phyloP scores from a whole-genome alignment of 805 yeast genomes.

The Starmera pachycereana region DNA sequence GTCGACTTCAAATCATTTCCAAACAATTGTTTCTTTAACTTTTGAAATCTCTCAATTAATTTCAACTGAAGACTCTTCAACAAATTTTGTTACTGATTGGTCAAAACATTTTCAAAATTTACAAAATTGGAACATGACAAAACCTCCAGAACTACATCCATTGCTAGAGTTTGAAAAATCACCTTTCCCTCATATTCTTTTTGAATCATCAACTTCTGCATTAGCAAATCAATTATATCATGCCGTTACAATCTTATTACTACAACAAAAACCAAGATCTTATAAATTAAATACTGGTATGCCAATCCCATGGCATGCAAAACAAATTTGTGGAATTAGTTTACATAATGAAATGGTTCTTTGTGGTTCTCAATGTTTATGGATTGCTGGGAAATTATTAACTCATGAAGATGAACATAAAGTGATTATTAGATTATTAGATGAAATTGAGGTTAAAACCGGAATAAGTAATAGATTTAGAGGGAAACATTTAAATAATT shows the following conservation, averaged over 20 bases:
- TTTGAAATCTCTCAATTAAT: slow-evolving; percentile 1
- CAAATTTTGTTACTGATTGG: slow-evolving; percentile 26
- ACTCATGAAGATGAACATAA: slow-evolving; percentile 17
- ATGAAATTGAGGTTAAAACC: slow-evolving; percentile 9
- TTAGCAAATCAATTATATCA: slow-evolving; percentile 25
- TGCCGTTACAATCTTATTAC: slow-evolving; percentile 22
- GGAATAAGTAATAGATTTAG: slow-evolving; percentile 15
- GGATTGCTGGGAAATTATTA: slow-evolving; percentile 12
- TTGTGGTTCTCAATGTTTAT: slow-evolving; percentile 9
- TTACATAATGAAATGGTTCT: slow-evolving; percentile 2
- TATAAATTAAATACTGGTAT: slow-evolving; percentile 13
- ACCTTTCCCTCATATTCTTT: slow-evolving; percentile 26
- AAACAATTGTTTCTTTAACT: neutral
- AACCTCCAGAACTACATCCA: slow-evolving; percentile 22
- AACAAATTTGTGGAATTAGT: slow-evolving; percentile 9
- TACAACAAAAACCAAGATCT: slow-evolving; percentile 27
- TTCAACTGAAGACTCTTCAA: slow-evolving; percentile 1
- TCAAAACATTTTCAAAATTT: slow-evolving; percentile 26
- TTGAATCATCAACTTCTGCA: slow-evolving; percentile 19
- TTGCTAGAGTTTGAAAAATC: slow-evolving; percentile 18
- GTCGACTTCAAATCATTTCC: neutral
- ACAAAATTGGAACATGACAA: slow-evolving; percentile 23
- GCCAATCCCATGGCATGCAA: slow-evolving; percentile 15
- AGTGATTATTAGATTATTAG: slow-evolving; percentile 15
- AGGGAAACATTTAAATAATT: slow-evolving; percentile 14